Conservation (phyloP, 2,329 filamentous ascomycete species). For the Hypomyces rosellus region DNA sequence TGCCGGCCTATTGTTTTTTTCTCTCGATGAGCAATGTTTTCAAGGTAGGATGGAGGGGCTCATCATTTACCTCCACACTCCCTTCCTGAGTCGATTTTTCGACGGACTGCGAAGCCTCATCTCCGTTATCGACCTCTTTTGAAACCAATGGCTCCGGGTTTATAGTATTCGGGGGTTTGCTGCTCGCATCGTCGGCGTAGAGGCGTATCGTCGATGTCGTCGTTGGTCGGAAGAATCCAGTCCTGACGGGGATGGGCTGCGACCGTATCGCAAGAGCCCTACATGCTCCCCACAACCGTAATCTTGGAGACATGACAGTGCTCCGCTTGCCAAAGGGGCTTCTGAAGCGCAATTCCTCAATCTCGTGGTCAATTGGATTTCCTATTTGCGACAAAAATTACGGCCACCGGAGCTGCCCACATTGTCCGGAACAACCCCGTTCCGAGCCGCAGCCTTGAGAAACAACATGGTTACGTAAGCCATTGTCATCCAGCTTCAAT, state of each 20-base stretch:
- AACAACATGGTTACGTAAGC: neutral
- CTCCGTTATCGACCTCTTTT: neutral
- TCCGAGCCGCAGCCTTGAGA: slow-evolving; percentile 1
- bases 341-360: slow-evolving; percentile 9
- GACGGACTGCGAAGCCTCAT: neutral
- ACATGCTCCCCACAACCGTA: slow-evolving; percentile 29
- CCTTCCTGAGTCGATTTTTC: slow-evolving; percentile 6
- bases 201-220: slow-evolving; percentile 17
- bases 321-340: slow-evolving; percentile 7
- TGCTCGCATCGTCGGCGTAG: slow-evolving; percentile 29
- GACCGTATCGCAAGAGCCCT: slow-evolving; percentile 26
- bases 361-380: slow-evolving; percentile 8
- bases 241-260: slow-evolving; percentile 20
- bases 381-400: slow-evolving; percentile 12
- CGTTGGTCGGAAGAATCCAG: slow-evolving; percentile 17
- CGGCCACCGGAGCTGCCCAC: slow-evolving; percentile 2
- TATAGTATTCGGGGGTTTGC: slow-evolving; percentile 19
- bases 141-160: too few relatives aligned
- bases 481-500: neutral
- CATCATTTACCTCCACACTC: neutral
- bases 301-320: slow-evolving; percentile 28
- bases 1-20: slow-evolving; percentile 7
- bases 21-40: neutral
- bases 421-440: slow-evolving; percentile 15
- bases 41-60: neutral